Conservation (phyloP, 768 basidiomycete species). For the Holtermannia corniformis region DNA sequence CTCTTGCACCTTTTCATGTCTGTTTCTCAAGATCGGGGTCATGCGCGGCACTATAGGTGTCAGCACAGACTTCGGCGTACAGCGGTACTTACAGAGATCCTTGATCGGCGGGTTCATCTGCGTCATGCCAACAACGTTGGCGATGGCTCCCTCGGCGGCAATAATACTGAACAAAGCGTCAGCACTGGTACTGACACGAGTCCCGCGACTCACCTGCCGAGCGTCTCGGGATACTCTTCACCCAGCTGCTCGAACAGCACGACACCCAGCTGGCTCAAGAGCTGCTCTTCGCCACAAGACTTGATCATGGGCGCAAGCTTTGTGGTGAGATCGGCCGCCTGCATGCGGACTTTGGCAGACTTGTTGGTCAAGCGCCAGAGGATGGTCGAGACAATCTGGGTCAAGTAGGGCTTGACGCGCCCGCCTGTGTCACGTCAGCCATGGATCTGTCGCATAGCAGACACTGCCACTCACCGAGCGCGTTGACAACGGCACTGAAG, state of each 20-base stretch:
- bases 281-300: constrained; percentile 92
- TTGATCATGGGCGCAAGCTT: constrained; percentile 95
- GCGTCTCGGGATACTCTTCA: constrained; percentile 97
- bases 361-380: constrained; percentile 99
- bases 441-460: too few relatives aligned
- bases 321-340: constrained; percentile 97
- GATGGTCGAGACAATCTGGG: constrained; percentile 96
- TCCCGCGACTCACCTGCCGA: constrained; percentile 52
- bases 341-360: constrained; percentile 96
- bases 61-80: constrained; percentile 11
- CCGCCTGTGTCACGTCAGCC: constrained; percentile 49
- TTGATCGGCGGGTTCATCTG: constrained; percentile 99
- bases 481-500: constrained; percentile 94
- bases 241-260: constrained; percentile 97
- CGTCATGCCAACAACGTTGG: constrained; percentile 99
- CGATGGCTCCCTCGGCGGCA: constrained; percentile 95
- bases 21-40: constrained; percentile 98
- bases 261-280: constrained; percentile 88
- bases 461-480: constrained; percentile 56
- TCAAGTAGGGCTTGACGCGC: constrained; percentile 95
- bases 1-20: constrained; percentile 99
- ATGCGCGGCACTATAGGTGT: constrained; percentile 78
- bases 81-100: constrained; percentile 71
- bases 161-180: constrained; percentile 62
- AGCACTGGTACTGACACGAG: not conserved